Evolutionary conservation across 352 stramenopile genomes (phyloP).

Genomic region (Poterioochromonas sp.): DNA sequence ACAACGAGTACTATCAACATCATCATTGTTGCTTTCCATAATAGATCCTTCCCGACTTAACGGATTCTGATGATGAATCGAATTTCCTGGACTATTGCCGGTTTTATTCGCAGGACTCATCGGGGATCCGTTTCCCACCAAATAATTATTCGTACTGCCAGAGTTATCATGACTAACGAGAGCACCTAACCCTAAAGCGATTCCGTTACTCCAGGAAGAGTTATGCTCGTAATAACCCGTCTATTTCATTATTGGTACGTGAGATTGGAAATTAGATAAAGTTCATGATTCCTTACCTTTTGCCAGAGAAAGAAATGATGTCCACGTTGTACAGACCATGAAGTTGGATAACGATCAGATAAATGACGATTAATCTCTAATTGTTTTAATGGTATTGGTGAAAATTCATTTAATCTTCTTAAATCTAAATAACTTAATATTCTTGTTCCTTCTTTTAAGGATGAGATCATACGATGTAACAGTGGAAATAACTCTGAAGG

Average conservation of each 20-base stretch:
- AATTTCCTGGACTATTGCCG: background rate
- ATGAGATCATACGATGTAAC: conserved; percentile 37
- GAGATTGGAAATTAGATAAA: background rate
- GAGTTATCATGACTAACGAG: no score
- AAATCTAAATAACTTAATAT: conserved; percentile 47
- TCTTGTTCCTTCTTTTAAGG: conserved; percentile 35
- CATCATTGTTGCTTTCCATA: background rate
- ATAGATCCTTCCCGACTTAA: background rate
- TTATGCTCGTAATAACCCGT: background rate
- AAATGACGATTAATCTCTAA: conserved; percentile 45
- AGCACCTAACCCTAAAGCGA: no score
- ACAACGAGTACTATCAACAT: background rate
- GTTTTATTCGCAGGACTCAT: background rate
- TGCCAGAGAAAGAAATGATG: conserved; percentile 50
- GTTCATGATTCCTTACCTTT: conserved; percentile 37
- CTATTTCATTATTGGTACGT: background rate
- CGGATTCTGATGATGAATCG: background rate
- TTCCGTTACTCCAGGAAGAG: background rate
- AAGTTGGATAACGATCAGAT: conserved; percentile 48
- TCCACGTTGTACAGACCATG: conserved; percentile 46
- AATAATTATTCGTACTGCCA: no score
- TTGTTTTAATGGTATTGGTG: conserved; percentile 45
- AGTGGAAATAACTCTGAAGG: conserved; percentile 35
- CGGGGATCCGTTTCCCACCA: background rate
- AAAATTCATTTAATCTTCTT: conserved; percentile 41